Evolutionary conservation across 2,329 filamentous ascomycete genomes (phyloP).

Genomic region (Pezicula rhizophila): DNA sequence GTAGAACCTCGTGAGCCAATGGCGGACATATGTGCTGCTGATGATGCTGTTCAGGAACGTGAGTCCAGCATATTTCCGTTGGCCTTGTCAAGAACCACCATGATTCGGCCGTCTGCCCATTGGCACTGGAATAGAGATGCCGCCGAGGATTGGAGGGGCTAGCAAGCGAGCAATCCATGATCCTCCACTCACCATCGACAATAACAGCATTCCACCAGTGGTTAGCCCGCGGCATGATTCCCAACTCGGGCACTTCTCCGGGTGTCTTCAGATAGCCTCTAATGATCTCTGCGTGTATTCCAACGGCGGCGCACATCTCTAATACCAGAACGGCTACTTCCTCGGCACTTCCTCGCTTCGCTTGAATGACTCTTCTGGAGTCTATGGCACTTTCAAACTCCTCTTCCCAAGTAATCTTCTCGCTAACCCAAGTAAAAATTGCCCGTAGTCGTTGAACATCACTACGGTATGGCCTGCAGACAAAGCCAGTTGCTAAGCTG

Average conservation of each 20-base stretch:
- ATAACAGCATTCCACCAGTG: conserved; percentile 98
- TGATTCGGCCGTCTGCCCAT: conserved; percentile 65
- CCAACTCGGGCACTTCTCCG: conserved; percentile 75
- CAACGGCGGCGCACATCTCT: conserved; percentile 91
- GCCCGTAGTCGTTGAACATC: conserved; percentile 88
- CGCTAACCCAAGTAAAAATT: conserved; percentile 97
- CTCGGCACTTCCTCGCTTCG: conserved; percentile 76
- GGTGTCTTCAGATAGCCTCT: conserved; percentile 87
- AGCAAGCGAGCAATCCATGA: conserved; percentile 90
- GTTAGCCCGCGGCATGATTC: conserved; percentile 78
- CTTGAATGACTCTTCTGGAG: conserved; percentile 75
- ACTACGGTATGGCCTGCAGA: conserved; percentile 89
- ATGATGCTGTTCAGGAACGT: conserved; percentile 78
- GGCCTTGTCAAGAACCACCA: conserved; percentile 95
- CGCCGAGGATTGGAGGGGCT: conserved; percentile 85
- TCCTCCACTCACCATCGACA: conserved; percentile 90
- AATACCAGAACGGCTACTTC: conserved; percentile 84
- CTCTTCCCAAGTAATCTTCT: conserved; percentile 93
- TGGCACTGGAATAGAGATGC: conserved; percentile 66
- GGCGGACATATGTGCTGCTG: conserved; percentile 93
- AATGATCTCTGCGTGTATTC: conserved; percentile 80
- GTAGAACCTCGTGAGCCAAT: conserved; percentile 75
- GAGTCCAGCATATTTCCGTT: conserved; percentile 88
- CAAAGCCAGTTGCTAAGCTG: conserved; percentile 80
- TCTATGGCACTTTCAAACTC: conserved; percentile 83